A percentile compares a stretch with the other conserved stretches of the same genome.
These are phyloP conservation scores for Pseudocohnilembus persalinus DNA, from an alignment of 169 alveolate species.

Conservation along the genomic window DNA sequence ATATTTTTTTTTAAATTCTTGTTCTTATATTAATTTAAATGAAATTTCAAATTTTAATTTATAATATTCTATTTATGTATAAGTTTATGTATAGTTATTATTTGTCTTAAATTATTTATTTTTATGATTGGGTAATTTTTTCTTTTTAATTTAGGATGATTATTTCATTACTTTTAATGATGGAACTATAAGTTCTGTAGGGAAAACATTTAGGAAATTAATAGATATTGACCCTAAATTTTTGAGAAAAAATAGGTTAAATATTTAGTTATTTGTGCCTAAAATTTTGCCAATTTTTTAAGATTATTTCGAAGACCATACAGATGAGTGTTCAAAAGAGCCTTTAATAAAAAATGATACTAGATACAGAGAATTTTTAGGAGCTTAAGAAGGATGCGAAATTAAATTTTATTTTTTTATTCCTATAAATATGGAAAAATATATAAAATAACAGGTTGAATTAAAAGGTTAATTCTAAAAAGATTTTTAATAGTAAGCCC, in stretches of 20 bases:
- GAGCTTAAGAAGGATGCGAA: background rate
- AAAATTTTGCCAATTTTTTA: conserved; percentile 13
- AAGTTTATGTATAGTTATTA: no score
- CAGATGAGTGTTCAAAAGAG: conserved; percentile 10
- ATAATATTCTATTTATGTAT: no score
- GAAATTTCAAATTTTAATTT: no score
- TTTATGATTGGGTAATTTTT: no score
- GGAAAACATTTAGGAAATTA: conserved; percentile 1
- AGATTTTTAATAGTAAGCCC: background rate
- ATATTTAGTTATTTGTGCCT: conserved; percentile 35
- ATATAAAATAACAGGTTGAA: background rate
- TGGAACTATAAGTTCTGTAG: conserved; percentile 36
- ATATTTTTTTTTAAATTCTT: no score
- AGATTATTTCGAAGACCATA: conserved; percentile 31
- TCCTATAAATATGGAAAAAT: conserved; percentile 4
- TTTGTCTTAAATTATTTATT: no score
- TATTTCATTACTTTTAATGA: conserved; percentile 33
- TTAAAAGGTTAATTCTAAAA: no score
- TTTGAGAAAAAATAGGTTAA: conserved; percentile 9
- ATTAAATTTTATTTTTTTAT: conserved; percentile 26
- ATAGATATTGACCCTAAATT: background rate
- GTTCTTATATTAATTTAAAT: no score
- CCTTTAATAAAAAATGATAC: background rate
- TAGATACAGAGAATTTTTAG: background rate
- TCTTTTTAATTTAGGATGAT: no score